Evolutionary conservation across 1,139 yeast genomes (phyloP), one percentile per base, ranked within the genome.

Genomic region (Yamadazyma diospyri): DNA sequence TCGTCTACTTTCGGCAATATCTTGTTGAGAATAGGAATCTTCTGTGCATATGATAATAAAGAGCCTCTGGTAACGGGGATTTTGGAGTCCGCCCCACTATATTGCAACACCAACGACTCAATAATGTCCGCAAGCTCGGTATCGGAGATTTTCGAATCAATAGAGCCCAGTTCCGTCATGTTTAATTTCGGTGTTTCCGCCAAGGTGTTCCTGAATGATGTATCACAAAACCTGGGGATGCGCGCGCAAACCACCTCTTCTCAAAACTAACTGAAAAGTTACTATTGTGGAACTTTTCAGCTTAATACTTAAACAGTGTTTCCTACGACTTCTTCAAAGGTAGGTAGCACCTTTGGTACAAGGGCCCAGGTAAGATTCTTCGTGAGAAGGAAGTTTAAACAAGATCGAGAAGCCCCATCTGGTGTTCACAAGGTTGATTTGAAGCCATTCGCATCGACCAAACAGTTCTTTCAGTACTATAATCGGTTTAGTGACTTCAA

Each of bases 21-120:
- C 17, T 51, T 40, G n/a, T 51, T 53, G 2, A 64, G 12, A 4
- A 61, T 16, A 2, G 70, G 69, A 4, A 64, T 25, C 5, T 47
- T 40, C 23, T 53, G 42, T 12, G 39, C 38, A 31, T 36, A 39
- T 36, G 48, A 37, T 31, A 45, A 29, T n/a, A 43, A 15, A 4
- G 38, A 16, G 11, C 13, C 15, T 8, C n/a, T 22, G 18, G 16
- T 17, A 19, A 23, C 26, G 20, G 24, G 17, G 23, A 22, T 23
- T 22, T 29, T 31, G 15, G 7, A 18, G 9, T 29, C 23, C 11
- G 30, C 26, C 3, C 32, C 38, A 14, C 33, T 34, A 27, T 45
- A 45, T 32, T 43, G 46, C 7, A 15, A 16, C 20, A 42, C 32
- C 9, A 45, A 36, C 3, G 34, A 29, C 29, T 45, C 49, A 16